Evolutionary conservation across 352 stramenopile genomes (phyloP).

Genomic region (Globisporangium nodosum): DNA sequence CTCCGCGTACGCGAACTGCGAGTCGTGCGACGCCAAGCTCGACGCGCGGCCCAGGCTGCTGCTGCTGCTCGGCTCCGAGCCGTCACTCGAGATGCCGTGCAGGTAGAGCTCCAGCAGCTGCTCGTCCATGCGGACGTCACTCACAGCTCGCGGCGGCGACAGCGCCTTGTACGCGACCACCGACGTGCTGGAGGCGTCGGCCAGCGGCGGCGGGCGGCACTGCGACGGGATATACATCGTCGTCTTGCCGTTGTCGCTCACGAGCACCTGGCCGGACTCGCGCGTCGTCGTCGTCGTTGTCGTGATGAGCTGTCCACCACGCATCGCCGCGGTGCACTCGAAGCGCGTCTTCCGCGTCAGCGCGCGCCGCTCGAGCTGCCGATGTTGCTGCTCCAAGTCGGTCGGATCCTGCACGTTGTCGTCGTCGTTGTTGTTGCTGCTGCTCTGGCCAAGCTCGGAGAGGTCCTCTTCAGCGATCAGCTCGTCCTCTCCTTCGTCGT

Average conservation of each 20-base stretch:
- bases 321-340: slow-evolving; percentile 18
- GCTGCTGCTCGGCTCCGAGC: background rate
- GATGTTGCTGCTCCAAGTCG: slow-evolving; percentile 9
- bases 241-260: slow-evolving; percentile 33
- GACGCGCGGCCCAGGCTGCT: background rate
- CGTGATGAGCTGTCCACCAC: background rate
- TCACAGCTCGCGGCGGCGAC: background rate
- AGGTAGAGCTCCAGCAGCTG: slow-evolving; percentile 53
- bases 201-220: slow-evolving; percentile 3
- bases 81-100: slow-evolving; percentile 45
- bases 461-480: background rate
- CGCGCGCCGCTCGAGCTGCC: slow-evolving; percentile 9
- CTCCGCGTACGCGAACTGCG: slow-evolving; percentile 18
- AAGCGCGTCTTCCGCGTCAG: slow-evolving; percentile 19
- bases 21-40: slow-evolving; percentile 21
- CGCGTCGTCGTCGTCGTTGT: background rate
- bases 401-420: slow-evolving; percentile 15
- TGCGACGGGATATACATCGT: slow-evolving; percentile 46
- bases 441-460: background rate
- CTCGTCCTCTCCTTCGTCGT: slow-evolving; percentile 4
- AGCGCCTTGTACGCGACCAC: background rate
- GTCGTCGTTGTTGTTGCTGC: background rate
- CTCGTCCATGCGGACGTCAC: slow-evolving; percentile 44
- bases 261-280: slow-evolving; percentile 18
- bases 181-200: background rate